Conservation (phyloP, 306 rosid genomes). For the Quercus engelmannii region DNA sequence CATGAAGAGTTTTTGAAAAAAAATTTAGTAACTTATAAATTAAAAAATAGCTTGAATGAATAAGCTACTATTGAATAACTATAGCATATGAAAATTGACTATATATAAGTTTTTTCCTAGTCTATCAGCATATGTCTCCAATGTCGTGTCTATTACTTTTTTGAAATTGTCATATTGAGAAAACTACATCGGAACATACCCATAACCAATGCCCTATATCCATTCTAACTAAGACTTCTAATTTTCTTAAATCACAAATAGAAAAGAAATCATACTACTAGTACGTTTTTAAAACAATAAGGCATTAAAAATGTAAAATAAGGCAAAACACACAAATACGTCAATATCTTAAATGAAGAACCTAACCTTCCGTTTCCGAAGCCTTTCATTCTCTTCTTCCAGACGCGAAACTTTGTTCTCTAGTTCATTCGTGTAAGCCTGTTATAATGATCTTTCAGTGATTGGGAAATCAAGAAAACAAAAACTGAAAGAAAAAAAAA, state of each 20-base stretch:
- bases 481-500: not conserved
- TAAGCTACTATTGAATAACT: not conserved
- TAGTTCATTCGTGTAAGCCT: constrained; percentile 95
- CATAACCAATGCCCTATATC: not conserved
- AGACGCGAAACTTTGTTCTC: constrained; percentile 77
- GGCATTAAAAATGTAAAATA: constrained; percentile 7
- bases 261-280: not conserved
- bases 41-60: too few relatives aligned
- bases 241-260: not conserved
- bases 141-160: not conserved
- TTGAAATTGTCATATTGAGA: not conserved
- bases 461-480: not conserved
- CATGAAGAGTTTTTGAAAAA: not conserved
- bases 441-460: constrained; percentile 16
- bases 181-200: not conserved
- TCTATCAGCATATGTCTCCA: not conserved
- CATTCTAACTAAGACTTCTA: not conserved
- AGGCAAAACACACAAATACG: not conserved
- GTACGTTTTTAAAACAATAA: not conserved
- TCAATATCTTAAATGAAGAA: constrained; percentile 22
- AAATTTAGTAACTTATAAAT: not conserved
- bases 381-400: constrained; percentile 93
- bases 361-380: constrained; percentile 78
- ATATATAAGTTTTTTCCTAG: not conserved
- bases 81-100: not conserved